Evolutionary conservation across 140 eudicot species (phyloP).

Genomic region (Anethum foeniculum): DNA sequence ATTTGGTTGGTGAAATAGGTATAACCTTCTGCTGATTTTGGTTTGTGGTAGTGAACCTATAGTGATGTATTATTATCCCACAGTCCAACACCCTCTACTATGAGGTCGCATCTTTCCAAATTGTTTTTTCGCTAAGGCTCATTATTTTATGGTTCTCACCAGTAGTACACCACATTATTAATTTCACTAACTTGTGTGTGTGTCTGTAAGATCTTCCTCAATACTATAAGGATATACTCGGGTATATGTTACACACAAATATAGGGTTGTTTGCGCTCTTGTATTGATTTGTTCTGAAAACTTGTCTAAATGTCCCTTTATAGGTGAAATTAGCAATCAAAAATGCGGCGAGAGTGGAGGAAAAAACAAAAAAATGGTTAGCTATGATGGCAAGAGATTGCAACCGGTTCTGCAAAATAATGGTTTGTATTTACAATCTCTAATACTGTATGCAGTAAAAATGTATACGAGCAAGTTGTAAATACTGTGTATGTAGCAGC

Average conservation of each 20-base stretch:
- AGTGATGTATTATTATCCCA: no score
- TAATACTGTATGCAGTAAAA: neutral
- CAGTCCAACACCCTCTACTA: neutral
- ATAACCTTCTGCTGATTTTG: neutral
- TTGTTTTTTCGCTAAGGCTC: neutral
- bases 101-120: neutral
- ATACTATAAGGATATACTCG: no score
- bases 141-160: neutral
- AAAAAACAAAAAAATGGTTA: conserved; percentile 49
- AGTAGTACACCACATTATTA: neutral
- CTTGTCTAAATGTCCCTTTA: neutral
- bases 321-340: conserved; percentile 65
- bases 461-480: neutral
- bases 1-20: no score
- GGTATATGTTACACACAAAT: neutral
- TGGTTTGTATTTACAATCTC: conserved; percentile 44
- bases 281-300: neutral
- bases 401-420: conserved; percentile 82
- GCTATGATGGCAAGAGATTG: conserved; percentile 82
- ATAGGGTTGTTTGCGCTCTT: neutral
- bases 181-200: no score
- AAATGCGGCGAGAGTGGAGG: conserved; percentile 58
- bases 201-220: no score
- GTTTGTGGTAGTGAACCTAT: neutral
- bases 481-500: neutral